Conservation (phyloP, 371 early-diverging fungal genomes). For the Homolaphlyctis polyrhiza region DNA sequence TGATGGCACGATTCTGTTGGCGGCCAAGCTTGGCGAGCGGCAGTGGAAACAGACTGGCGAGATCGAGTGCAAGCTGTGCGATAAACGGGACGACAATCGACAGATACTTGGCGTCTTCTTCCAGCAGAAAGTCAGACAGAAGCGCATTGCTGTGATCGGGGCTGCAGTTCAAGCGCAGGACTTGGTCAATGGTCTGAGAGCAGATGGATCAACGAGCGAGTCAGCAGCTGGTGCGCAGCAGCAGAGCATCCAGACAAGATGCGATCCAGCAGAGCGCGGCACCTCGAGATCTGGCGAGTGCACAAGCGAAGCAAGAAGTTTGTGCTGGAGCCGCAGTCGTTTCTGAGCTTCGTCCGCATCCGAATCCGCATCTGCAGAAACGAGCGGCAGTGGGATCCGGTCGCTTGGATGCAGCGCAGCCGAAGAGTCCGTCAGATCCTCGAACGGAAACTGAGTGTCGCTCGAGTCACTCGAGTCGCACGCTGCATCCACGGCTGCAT, state of each 20-base stretch:
- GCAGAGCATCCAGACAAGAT: too few species aligned
- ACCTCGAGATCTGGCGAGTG: not conserved
- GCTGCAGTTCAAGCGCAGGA: too few species aligned
- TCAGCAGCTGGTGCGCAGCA: too few species aligned
- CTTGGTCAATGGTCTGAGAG: too few species aligned
- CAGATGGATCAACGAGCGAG: too few species aligned
- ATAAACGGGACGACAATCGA: not conserved
- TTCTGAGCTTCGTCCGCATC: not conserved
- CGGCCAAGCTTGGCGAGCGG: not conserved
- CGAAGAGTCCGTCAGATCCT: not conserved
- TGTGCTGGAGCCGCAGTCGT: not conserved
- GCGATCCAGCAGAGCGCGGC: too few species aligned
- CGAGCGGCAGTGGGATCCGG: not conserved
- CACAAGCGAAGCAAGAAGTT: not conserved
- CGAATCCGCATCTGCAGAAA: not conserved
- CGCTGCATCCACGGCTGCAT: too few species aligned
- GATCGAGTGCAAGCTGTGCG: constrained; percentile 1
- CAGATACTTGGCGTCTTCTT: constrained; percentile 1
- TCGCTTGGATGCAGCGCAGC: not conserved
- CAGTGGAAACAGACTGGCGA: not conserved
- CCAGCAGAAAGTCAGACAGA: not conserved
- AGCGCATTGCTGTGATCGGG: not conserved
- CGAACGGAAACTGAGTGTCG: not conserved
- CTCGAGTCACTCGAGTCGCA: not conserved
- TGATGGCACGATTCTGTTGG: constrained; percentile 19